These are phyloP conservation scores for Aspergillus heteromorphus DNA, from an alignment of 495 filamentous ascomycete genomes.

Conservation along the genomic window DNA sequence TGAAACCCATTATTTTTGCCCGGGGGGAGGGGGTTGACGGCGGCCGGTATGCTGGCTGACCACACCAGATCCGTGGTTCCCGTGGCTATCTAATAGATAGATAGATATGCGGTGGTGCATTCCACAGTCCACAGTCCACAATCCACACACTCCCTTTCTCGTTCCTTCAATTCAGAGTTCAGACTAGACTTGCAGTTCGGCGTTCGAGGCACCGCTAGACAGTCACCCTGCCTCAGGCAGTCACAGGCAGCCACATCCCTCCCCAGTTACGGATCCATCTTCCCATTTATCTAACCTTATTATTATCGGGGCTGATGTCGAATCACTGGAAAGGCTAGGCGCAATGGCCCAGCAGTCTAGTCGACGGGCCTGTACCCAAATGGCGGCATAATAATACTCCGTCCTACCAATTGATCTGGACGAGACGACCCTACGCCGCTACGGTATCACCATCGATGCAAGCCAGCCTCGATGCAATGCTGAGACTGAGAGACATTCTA, in stretches of 20 bases:
- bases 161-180: neutral
- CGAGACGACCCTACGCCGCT: no score
- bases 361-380: no score
- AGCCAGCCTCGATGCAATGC: neutral
- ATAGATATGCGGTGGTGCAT: neutral
- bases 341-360: neutral
- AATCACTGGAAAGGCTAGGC: neutral
- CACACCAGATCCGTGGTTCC: neutral
- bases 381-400: no score
- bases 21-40: slow-evolving; percentile 3
- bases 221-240: neutral
- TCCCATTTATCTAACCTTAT: neutral
- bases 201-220: no score
- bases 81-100: neutral
- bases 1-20: slow-evolving; percentile 1
- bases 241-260: neutral
- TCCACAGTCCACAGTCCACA: neutral
- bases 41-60: neutral
- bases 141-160: neutral
- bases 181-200: no score
- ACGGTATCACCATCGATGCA: neutral
- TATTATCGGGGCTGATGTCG: neutral
- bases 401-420: neutral
- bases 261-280: neutral
- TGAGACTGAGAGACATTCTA: no score